A percentile compares a stretch with the other conserved stretches of the same genome.
These are phyloP conservation scores for Protea cynaroides DNA, from an alignment of 164 flowering plant species.

Conservation along the genomic window DNA sequence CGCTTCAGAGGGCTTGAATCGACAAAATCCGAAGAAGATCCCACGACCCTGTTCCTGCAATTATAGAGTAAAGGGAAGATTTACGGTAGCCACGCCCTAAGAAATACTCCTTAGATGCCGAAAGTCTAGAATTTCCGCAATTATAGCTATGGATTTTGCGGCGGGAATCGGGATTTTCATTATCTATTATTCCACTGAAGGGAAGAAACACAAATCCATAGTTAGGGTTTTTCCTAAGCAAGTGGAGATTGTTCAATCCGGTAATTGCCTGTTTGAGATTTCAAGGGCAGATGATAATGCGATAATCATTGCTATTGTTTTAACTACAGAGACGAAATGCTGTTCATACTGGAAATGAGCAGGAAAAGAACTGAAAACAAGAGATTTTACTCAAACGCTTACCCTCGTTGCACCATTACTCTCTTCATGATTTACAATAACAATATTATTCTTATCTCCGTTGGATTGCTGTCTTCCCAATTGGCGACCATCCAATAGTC, in stretches of 20 bases:
- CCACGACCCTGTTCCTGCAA: conserved; percentile 51
- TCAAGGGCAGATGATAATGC: conserved; percentile 11
- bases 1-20: conserved; percentile 22
- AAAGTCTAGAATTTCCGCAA: conserved; percentile 1
- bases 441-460: too few species aligned
- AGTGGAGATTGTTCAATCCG: conserved; percentile 5
- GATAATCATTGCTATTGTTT: background rate
- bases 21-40: conserved; percentile 42
- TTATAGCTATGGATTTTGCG: background rate
- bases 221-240: conserved; percentile 13
- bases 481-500: too few species aligned
- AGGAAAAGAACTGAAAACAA: too few species aligned
- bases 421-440: too few species aligned
- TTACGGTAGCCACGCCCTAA: too few species aligned
- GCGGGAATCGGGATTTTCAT: background rate
- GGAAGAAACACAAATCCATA: conserved; percentile 5
- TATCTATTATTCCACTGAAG: background rate
- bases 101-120: background rate
- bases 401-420: too few species aligned
- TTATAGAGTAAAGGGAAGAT: too few species aligned
- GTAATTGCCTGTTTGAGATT: conserved; percentile 13
- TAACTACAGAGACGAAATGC: too few species aligned
- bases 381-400: too few species aligned
- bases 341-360: too few species aligned
- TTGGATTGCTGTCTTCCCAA: too few species aligned